Evolutionary conservation across 805 yeast genomes (phyloP).

Genomic region (Citeromyces nyonsensis): DNA sequence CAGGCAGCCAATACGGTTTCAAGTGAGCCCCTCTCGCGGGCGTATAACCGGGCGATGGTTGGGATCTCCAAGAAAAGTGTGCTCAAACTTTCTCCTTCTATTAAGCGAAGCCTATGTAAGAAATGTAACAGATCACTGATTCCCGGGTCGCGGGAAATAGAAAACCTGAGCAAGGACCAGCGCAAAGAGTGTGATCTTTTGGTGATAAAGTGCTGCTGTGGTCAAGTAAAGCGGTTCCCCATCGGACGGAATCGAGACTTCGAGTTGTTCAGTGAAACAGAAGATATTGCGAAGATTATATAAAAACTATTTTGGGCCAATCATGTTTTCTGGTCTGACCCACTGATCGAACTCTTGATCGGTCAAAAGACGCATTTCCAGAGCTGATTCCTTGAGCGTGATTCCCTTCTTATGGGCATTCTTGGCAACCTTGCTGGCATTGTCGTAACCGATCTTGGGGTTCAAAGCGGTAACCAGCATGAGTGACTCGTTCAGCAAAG

Average conservation of each 20-base stretch:
- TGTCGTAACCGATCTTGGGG: conserved; percentile 97
- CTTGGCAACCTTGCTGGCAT: conserved; percentile 95
- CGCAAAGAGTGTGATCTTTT: conserved; percentile 26
- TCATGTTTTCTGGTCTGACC: conserved; percentile 97
- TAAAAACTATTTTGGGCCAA: conserved; percentile 56
- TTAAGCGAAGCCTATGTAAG: conserved; percentile 62
- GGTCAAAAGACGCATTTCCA: conserved; percentile 76
- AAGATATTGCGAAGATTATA: conserved; percentile 7
- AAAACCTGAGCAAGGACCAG: conserved; percentile 21
- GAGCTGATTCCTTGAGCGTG: conserved; percentile 87
- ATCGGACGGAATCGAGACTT: conserved; percentile 40
- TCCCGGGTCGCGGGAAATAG: conserved; percentile 27
- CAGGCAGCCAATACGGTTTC: conserved; percentile 21
- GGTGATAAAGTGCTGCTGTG: conserved; percentile 38
- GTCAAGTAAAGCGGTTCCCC: conserved; percentile 37
- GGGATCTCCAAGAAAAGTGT: conserved; percentile 56
- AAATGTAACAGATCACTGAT: conserved; percentile 35
- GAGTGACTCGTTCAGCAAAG: conserved; percentile 82
- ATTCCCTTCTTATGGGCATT: conserved; percentile 97
- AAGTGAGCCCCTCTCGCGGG: conserved; percentile 31
- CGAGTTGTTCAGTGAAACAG: conserved; percentile 26
- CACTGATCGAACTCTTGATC: conserved; percentile 86
- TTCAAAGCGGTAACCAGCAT: conserved; percentile 98
- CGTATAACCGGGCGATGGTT: conserved; percentile 37
- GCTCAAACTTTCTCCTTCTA: conserved; percentile 39